Base-by-base conservation (phyloP, 495 filamentous ascomycete genomes). In the Lichina pygmaea region DNA sequence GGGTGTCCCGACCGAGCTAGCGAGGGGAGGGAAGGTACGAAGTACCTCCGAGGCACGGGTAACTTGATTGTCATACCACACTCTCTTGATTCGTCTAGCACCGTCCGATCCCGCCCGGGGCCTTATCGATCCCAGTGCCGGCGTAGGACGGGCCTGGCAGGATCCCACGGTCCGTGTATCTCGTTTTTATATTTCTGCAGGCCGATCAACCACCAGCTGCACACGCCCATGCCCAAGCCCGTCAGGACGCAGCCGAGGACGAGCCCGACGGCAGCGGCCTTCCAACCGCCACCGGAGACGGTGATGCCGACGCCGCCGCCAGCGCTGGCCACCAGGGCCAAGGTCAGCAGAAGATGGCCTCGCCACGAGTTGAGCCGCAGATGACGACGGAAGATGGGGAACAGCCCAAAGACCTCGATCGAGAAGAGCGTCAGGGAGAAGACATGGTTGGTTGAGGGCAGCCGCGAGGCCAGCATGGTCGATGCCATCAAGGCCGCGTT, bases 131-230 rank as follows among this genome's bases (percentile, higher is more conserved):
- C 70, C 70, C 71, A 75, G 45, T 61, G 61, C 46, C 68, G 58
- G 48, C 71, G 58, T 45, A 75, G 68, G 33, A 95, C 76, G 7
- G 89, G 89, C 53, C 86, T 66, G 3, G 89, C 89, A 13, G 91
- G 85, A 66, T 97, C 89, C 89, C 89, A 97, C 4, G 89, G 89
- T 33, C 89, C 89, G 54, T 82, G 81, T 47, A 97, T 94, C 57
- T 94, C 89, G 60, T 95, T 95, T 68, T 97, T 97, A 60, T 94
- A 97, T 63, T 86, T 86, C 61, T 97, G 89, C 58, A 97, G 60
- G 42, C 81, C 79, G 55, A 97, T 95, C 47, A 97, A 62, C 91
- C 91, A 95, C 86, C 84, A 94, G 52, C 80, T 86, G 56, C 86
- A 94, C 39, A 81, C 77, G 3, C 86, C 89, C 81, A 94, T 92